These are phyloP conservation scores for Yamadazyma ubonensis DNA, from an alignment of 805 yeast species.

Conservation along the genomic window DNA sequence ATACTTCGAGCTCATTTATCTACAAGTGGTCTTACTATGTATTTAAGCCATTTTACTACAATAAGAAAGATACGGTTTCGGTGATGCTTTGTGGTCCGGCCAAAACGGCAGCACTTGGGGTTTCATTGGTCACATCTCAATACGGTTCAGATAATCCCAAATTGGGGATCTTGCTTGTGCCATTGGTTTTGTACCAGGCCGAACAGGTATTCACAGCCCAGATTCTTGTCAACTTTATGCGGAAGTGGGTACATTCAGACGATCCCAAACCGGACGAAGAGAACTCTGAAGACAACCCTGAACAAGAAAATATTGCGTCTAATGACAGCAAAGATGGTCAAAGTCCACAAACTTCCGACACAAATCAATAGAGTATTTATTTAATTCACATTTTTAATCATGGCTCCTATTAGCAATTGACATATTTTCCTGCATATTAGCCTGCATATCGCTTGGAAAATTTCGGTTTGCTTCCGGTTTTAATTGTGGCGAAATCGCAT, in stretches of 20 bases:
- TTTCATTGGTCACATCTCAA: slow-evolving; percentile 75
- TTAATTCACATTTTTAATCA: too few relatives aligned
- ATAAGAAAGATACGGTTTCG: slow-evolving; percentile 69
- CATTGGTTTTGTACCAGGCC: slow-evolving; percentile 82
- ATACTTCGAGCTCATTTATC: slow-evolving; percentile 37
- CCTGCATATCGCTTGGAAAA: too few relatives aligned
- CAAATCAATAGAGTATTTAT: too few relatives aligned
- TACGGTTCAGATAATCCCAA: slow-evolving; percentile 62
- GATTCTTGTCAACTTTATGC: slow-evolving; percentile 62
- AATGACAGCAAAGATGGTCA: too few relatives aligned
- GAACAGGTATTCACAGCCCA: slow-evolving; percentile 86
- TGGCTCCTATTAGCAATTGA: background rate
- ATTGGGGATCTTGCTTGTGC: slow-evolving; percentile 72
- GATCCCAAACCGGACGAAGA: slow-evolving; percentile 19
- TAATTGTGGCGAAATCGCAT: too few relatives aligned
- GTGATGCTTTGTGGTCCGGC: slow-evolving; percentile 90
- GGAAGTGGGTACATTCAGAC: slow-evolving; percentile 60
- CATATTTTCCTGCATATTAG: background rate
- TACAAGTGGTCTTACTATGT: slow-evolving; percentile 47
- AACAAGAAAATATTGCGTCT: too few relatives aligned
- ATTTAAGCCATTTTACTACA: slow-evolving; percentile 67
- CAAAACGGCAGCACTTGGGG: slow-evolving; percentile 90
- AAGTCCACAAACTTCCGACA: too few relatives aligned
- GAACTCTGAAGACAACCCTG: too few relatives aligned
- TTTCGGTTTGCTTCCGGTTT: too few relatives aligned